A percentile compares a stretch with the other conserved stretches of the same genome.
These are phyloP conservation scores for Hypoxylon crocopeplum DNA, from an alignment of 495 filamentous ascomycete genomes.

Conservation along the genomic window DNA sequence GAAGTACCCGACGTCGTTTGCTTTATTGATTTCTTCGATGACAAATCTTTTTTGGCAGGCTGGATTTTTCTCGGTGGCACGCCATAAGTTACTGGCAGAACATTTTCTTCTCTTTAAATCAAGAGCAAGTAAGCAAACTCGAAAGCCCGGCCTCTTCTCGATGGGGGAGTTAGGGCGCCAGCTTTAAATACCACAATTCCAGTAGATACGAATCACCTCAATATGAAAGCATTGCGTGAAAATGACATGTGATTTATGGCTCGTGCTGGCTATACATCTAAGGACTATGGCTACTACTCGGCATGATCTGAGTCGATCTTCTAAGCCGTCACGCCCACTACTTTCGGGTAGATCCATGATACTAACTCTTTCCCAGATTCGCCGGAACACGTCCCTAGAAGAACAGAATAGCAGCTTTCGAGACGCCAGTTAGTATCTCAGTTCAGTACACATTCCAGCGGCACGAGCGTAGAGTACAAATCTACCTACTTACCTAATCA, in stretches of 20 bases:
- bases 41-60: slow-evolving; percentile 12
- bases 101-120: slow-evolving; percentile 9
- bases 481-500: too few relatives aligned
- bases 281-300: too few relatives aligned
- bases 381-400: too few relatives aligned
- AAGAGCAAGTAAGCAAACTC: slow-evolving; percentile 6
- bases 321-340: too few relatives aligned
- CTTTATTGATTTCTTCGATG: slow-evolving; percentile 29
- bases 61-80: slow-evolving; percentile 13
- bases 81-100: slow-evolving; percentile 6
- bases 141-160: neutral
- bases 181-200: slow-evolving; percentile 7
- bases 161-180: neutral
- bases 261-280: neutral
- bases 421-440: too few relatives aligned
- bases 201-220: slow-evolving; percentile 27
- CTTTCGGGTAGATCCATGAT: too few relatives aligned
- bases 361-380: too few relatives aligned
- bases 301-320: too few relatives aligned
- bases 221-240: slow-evolving; percentile 14
- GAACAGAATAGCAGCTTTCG: too few relatives aligned
- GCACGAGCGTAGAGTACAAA: too few relatives aligned
- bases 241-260: neutral
- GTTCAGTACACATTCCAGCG: too few relatives aligned
- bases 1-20: slow-evolving; percentile 6